phyloP scores from a whole-genome alignment of 176 grass and related monocot genomes.

The Triticum urartu region DNA sequence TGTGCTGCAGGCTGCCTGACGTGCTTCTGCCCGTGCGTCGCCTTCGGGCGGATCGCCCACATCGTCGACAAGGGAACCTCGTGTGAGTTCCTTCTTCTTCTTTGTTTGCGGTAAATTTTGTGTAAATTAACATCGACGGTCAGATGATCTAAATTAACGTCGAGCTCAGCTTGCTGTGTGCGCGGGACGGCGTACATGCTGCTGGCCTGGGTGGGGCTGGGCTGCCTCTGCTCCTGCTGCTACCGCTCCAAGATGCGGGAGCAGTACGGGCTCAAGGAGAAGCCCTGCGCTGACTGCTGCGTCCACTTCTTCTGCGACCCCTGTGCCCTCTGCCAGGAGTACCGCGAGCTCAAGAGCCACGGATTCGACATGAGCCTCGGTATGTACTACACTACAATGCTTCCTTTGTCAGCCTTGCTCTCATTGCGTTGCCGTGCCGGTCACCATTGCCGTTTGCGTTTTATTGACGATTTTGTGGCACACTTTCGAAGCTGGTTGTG shows the following conservation, averaged over 20 bases:
- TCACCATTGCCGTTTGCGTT: neutral
- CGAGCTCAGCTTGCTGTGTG: conserved; percentile 41
- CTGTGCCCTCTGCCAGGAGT: conserved; percentile 74
- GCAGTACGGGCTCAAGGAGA: conserved; percentile 44
- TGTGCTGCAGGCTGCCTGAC: conserved; percentile 55
- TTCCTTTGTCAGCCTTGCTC: neutral
- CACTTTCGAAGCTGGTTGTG: too few relatives aligned
- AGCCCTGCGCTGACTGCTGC: conserved; percentile 62
- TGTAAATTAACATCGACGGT: too few relatives aligned
- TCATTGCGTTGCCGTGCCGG: neutral
- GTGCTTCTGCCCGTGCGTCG: conserved; percentile 56
- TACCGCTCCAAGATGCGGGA: conserved; percentile 60
- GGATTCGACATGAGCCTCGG: conserved; percentile 58
- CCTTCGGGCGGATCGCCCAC: conserved; percentile 63
- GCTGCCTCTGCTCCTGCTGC: conserved; percentile 57
- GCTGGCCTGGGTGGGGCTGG: neutral
- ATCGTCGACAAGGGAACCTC: conserved; percentile 46
- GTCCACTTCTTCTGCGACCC: conserved; percentile 54
- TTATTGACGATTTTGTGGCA: neutral
- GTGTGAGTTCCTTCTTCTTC: conserved; percentile 7
- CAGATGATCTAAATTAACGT: too few relatives aligned
- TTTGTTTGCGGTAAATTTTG: too few relatives aligned
- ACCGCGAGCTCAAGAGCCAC: conserved; percentile 60
- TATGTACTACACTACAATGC: neutral
- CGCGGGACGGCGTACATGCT: conserved; percentile 43